These are phyloP conservation scores for Aspergillus intermedius DNA, from an alignment of 2,329 filamentous ascomycete species.

Conservation along the genomic window DNA sequence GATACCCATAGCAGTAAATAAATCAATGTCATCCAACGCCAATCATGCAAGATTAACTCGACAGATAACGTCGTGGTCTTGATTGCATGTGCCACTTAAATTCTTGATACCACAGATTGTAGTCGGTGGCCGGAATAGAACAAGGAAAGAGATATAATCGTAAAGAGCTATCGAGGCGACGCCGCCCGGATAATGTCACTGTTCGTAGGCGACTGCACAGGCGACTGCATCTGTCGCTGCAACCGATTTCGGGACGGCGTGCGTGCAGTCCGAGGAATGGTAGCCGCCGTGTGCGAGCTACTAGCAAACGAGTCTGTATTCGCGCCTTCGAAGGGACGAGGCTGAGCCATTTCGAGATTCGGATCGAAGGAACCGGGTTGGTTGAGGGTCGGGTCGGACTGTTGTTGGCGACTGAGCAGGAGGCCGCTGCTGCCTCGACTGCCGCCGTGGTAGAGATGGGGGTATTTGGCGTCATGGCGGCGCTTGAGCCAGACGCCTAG, in stretches of 20 bases:
- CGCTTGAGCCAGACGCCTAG: constrained; percentile 65
- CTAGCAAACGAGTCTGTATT: constrained; percentile 20
- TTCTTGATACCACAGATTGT: no score
- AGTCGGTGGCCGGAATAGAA: no score
- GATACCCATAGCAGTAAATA: not conserved
- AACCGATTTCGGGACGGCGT: no score
- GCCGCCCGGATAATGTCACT: no score
- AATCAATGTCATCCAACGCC: constrained; percentile 3
- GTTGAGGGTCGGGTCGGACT: constrained; percentile 7
- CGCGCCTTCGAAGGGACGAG: constrained; percentile 8
- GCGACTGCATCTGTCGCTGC: no score
- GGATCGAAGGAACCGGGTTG: constrained; percentile 5
- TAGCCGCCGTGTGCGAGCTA: constrained; percentile 23
- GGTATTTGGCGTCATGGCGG: constrained; percentile 60
- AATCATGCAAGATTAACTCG: constrained; percentile 4
- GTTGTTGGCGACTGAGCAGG: constrained; percentile 11
- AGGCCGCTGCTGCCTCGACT: constrained; percentile 16
- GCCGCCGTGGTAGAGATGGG: constrained; percentile 25
- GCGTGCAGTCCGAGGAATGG: not conserved
- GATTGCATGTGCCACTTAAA: no score
- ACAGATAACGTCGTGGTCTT: no score
- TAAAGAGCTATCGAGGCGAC: no score
- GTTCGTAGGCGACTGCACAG: no score
- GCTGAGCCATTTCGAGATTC: not conserved
- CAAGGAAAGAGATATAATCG: no score